Conservation (phyloP, 208 protist genomes). For the Acanthamoeba castellanii region DNA sequence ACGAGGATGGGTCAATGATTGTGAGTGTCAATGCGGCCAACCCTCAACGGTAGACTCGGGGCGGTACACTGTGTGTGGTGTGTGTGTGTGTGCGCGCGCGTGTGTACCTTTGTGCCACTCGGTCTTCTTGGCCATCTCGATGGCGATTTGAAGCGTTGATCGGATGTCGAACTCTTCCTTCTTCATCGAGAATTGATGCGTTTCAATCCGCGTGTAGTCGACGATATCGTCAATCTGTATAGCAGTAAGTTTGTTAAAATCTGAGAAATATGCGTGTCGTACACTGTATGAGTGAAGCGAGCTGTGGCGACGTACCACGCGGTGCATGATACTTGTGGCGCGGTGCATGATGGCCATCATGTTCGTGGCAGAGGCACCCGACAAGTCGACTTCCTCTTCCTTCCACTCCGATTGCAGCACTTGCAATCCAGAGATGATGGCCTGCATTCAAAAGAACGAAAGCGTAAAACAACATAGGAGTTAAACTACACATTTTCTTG, state of each 20-base stretch:
- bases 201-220: constrained; percentile 37
- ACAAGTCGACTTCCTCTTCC: not conserved
- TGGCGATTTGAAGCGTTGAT: not conserved
- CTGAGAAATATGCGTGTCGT: not conserved
- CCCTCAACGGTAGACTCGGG: too few relatives aligned
- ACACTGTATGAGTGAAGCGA: not conserved
- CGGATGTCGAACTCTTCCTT: constrained; percentile 17
- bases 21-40: too few relatives aligned
- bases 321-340: constrained; percentile 14
- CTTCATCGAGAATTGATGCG: constrained; percentile 12
- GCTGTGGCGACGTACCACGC: not conserved
- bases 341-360: constrained; percentile 18
- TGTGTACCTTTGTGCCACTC: constrained; percentile 24
- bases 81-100: too few relatives aligned
- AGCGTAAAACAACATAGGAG: not conserved
- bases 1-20: too few relatives aligned
- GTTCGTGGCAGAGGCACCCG: not conserved
- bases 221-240: constrained; percentile 22
- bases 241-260: too few relatives aligned
- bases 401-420: constrained; percentile 7
- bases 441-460: not conserved
- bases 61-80: too few relatives aligned
- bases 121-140: constrained; percentile 59
- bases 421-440: constrained; percentile 44
- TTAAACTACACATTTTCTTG: too few relatives aligned